Conservation (phyloP, 345 rosid species). For the Erucastrum elatum region DNA sequence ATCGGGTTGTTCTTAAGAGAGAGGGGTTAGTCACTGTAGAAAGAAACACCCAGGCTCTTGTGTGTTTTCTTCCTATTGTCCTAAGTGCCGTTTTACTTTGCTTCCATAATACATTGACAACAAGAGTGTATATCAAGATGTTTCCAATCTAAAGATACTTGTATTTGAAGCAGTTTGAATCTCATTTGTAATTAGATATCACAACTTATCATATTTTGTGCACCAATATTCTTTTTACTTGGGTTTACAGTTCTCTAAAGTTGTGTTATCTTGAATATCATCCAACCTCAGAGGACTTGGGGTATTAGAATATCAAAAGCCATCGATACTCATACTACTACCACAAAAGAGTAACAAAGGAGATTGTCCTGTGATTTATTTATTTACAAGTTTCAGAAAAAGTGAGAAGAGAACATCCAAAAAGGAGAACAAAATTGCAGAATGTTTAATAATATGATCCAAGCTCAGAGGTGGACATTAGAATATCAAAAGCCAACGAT, state of each 20-base stretch:
- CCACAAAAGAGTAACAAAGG: too few species aligned
- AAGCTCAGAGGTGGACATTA: neutral
- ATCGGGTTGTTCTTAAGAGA: constrained; percentile 50
- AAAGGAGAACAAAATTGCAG: constrained; percentile 3
- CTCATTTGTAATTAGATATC: constrained; percentile 27
- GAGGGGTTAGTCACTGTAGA: constrained; percentile 18
- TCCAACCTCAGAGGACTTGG: too few species aligned
- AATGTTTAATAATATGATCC: neutral
- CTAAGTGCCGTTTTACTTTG: constrained; percentile 23
- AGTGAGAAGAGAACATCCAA: too few species aligned
- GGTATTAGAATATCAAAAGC: too few species aligned
- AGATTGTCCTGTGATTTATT: too few species aligned
- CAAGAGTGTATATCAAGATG: constrained; percentile 33
- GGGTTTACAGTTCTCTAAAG: too few species aligned
- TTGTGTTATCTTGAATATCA: too few species aligned
- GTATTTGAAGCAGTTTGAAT: constrained; percentile 16
- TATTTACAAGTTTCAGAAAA: too few species aligned
- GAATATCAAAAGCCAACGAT: neutral
- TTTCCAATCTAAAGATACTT: constrained; percentile 9
- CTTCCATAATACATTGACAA: constrained; percentile 16
- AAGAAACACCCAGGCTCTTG: neutral
- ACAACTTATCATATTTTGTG: too few species aligned
- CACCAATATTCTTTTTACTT: too few species aligned
- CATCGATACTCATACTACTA: too few species aligned
- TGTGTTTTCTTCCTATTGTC: constrained; percentile 14